These are phyloP conservation scores for Pseudogymnoascus pannorum DNA, from an alignment of 2,329 filamentous ascomycete species.

Conservation along the genomic window DNA sequence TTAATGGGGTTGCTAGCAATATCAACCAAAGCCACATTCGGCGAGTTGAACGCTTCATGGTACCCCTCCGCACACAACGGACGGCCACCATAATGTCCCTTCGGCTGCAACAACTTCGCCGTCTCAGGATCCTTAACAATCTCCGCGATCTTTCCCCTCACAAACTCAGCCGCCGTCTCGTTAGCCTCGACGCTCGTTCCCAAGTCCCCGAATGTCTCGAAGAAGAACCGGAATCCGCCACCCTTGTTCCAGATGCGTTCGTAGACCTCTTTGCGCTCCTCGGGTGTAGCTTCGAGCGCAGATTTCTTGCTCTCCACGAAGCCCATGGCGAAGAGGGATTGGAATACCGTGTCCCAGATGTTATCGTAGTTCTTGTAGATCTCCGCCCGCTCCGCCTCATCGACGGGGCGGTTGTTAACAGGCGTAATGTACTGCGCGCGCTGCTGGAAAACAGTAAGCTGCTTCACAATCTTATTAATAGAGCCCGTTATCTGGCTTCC, in stretches of 20 bases:
- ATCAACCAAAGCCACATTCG: conserved; percentile 40
- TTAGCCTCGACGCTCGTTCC: conserved; percentile 21
- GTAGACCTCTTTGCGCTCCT: background rate
- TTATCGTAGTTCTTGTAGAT: conserved; percentile 18
- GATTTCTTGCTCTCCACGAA: conserved; percentile 25
- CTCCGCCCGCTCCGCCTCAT: conserved; percentile 10
- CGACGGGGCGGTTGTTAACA: conserved; percentile 11
- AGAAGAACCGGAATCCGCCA: conserved; percentile 27
- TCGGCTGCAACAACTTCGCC: conserved; percentile 17
- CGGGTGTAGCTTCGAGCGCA: conserved; percentile 17
- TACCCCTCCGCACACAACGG: conserved; percentile 40
- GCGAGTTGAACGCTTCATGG: conserved; percentile 41
- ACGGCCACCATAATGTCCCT: conserved; percentile 20
- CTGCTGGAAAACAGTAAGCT: conserved; percentile 30
- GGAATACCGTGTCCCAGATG: conserved; percentile 11
- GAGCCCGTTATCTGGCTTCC: conserved; percentile 41
- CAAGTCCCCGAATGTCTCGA: conserved; percentile 24
- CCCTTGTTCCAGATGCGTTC: background rate
- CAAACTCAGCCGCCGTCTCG: conserved; percentile 22
- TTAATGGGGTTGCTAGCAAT: conserved; percentile 37
- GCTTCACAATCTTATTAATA: conserved; percentile 32
- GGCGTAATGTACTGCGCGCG: conserved; percentile 30
- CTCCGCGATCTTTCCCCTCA: conserved; percentile 20
- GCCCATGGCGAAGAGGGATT: conserved; percentile 28
- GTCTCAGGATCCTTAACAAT: conserved; percentile 21